phyloP scores from a whole-genome alignment of 2,329 filamentous ascomycete species.

The Beauveria sp. region DNA sequence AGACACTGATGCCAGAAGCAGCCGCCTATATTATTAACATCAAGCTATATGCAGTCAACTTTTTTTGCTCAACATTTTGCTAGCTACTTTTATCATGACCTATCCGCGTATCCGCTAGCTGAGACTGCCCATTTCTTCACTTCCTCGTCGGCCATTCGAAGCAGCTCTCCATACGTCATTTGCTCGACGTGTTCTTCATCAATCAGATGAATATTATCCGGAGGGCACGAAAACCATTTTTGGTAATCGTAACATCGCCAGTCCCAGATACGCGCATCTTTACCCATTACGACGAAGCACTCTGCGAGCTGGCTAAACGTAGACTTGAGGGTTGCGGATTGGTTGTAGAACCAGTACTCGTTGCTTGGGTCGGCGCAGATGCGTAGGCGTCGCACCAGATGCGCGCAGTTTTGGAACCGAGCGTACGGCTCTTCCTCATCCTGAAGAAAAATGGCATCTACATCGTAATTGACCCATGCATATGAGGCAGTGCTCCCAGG shows the following conservation, averaged over 20 bases:
- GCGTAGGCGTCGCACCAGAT: not conserved
- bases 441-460: not conserved
- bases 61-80: no score
- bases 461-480: not conserved
- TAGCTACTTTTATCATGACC: no score
- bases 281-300: not conserved
- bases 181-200: not conserved
- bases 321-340: not conserved
- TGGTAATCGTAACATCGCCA: not conserved
- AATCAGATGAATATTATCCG: not conserved
- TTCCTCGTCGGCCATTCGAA: not conserved
- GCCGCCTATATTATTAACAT: no score
- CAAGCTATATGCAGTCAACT: no score
- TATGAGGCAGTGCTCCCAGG: not conserved
- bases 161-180: not conserved
- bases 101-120: no score
- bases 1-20: no score
- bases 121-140: not conserved
- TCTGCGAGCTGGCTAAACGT: not conserved
- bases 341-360: not conserved
- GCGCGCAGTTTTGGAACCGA: not conserved
- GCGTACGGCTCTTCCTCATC: not conserved
- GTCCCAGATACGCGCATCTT: not conserved
- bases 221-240: not conserved
- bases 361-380: not conserved